phyloP scores from a whole-genome alignment of 1,284 basidiomycete genomes.

The Malassezia sp. region DNA sequence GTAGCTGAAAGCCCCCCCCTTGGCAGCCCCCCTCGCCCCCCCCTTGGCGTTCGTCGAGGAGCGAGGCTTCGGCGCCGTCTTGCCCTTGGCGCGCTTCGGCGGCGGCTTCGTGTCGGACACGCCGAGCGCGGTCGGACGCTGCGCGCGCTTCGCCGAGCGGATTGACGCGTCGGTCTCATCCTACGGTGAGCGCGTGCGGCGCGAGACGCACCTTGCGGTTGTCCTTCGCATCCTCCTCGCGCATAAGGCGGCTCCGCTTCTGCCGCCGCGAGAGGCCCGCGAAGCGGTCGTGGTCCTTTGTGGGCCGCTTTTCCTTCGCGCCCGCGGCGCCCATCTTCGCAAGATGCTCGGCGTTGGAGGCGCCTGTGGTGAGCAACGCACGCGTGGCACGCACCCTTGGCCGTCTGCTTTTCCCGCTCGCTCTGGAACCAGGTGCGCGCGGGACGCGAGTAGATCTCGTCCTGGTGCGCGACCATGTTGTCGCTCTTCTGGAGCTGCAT shows the following conservation, averaged over 20 bases:
- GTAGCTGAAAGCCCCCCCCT: slow-evolving; percentile 16
- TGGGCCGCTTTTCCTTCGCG: slow-evolving; percentile 12
- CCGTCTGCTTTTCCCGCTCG: slow-evolving; percentile 64
- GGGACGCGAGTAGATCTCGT: slow-evolving; percentile 87
- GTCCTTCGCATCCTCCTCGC: slow-evolving; percentile 34
- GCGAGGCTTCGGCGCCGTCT: slow-evolving; percentile 9
- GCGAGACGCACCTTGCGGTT: slow-evolving; percentile 13
- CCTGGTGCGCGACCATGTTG: slow-evolving; percentile 86
- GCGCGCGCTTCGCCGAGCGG: slow-evolving; percentile 34
- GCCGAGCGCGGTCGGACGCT: slow-evolving; percentile 34
- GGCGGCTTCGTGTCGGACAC: slow-evolving; percentile 19
- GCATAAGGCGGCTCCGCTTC: slow-evolving; percentile 30
- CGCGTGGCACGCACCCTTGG: too few species aligned
- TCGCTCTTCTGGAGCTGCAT: slow-evolving; percentile 92
- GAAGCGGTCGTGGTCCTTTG: slow-evolving; percentile 25
- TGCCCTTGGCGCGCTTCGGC: too few species aligned
- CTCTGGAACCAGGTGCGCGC: slow-evolving; percentile 96
- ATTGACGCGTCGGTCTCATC: slow-evolving; percentile 28
- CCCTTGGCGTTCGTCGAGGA: neutral
- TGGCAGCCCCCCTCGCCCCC: neutral
- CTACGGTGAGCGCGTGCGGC: too few species aligned
- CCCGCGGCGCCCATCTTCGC: slow-evolving; percentile 21
- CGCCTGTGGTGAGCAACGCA: too few species aligned
- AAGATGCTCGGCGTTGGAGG: slow-evolving; percentile 25
- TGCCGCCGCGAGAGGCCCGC: slow-evolving; percentile 33